A percentile compares a stretch with the other conserved stretches of the same genome.
These are phyloP conservation scores for Cerrena zonata DNA, from an alignment of 1,284 basidiomycete genomes.

Conservation along the genomic window DNA sequence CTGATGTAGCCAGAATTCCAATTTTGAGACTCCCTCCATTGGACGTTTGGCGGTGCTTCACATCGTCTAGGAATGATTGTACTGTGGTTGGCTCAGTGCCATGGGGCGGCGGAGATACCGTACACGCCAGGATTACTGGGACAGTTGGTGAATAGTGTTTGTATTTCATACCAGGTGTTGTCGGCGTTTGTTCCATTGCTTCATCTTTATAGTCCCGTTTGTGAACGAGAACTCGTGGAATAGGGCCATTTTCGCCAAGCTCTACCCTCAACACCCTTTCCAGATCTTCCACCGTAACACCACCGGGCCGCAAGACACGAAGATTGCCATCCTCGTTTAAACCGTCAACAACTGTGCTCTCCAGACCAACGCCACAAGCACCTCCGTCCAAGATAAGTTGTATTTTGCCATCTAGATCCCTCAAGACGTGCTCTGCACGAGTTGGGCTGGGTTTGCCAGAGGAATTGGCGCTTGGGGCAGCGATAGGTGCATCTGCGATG, in stretches of 20 bases:
- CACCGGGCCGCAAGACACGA: conserved; percentile 86
- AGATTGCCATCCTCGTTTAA: conserved; percentile 66
- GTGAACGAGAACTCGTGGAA: conserved; percentile 66
- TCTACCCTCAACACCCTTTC: conserved; percentile 51
- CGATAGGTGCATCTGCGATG: conserved; percentile 69
- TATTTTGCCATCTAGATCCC: conserved; percentile 74
- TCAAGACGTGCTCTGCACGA: conserved; percentile 78
- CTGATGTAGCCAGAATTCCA: conserved; percentile 66
- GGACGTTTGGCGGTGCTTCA: conserved; percentile 25
- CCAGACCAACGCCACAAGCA: conserved; percentile 81
- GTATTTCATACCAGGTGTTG: conserved; percentile 99
- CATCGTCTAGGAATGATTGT: conserved; percentile 36
- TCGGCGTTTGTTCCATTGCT: conserved; percentile 68
- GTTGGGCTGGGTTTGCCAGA: conserved; percentile 94
- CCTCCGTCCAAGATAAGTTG: conserved; percentile 90
- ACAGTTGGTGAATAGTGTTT: conserved; percentile 90
- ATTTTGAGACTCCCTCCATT: conserved; percentile 38
- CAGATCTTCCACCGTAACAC: conserved; percentile 86
- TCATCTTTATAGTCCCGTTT: conserved; percentile 67
- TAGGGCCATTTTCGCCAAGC: conserved; percentile 26
- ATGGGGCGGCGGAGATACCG: conserved; percentile 37
- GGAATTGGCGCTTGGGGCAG: conserved; percentile 93
- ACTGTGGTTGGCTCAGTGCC: conserved; percentile 27
- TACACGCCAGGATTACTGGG: conserved; percentile 73
- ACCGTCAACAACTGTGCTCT: conserved; percentile 94